Base-by-base conservation (phyloP, 768 basidiomycete genomes). In the Leccinum aurantiacum region DNA sequence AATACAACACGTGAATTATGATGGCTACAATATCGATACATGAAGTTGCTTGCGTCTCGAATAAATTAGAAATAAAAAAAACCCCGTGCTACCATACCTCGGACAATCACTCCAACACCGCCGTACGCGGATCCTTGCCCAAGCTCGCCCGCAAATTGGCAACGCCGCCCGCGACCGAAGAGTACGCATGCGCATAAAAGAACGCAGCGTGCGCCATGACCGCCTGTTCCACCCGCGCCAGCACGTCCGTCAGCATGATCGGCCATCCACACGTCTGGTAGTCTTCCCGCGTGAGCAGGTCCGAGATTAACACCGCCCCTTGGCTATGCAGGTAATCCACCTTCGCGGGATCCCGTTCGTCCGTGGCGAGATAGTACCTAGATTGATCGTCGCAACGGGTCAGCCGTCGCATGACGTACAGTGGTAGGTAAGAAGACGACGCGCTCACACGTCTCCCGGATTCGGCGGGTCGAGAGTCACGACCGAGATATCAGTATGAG, bases 51-150 rank as follows among this genome's bases (percentile, higher is more conserved):
- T 7, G 41, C 10, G 44, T 19, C 19, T 19, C 44, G 19, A 46
- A 46, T 46, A 46, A 46, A 46, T 19, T 19, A 46, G 19, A 22
- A 47, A 37, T 37, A 19, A 14, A 7, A n/a, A n/a, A 6, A 10
- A 25, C 25, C 17, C 17, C 17, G n/a, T 38, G 7, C 46, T 19
- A 3, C 25, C 19, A 25, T 11, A 44, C 35, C 54, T 31, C 15
- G 3, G 14, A 13, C 14, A 3, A 24, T 71, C 58, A 71, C 27
- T 79, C 80, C 6, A 81, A 60, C n/a, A 67, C 19, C 8, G 69
- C 69, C n/a, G 78, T 78, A 41, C 78, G 70, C 17, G 77, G 74
- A 61, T 79, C 80, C 57, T 62, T 70, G n/a, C 80, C 80, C 41
- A 67, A 59, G 1, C 70, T 72, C 0, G 76, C 78, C 10, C 80